Conservation (phyloP, 345 rosid genomes). For the Sapria himalayana region DNA sequence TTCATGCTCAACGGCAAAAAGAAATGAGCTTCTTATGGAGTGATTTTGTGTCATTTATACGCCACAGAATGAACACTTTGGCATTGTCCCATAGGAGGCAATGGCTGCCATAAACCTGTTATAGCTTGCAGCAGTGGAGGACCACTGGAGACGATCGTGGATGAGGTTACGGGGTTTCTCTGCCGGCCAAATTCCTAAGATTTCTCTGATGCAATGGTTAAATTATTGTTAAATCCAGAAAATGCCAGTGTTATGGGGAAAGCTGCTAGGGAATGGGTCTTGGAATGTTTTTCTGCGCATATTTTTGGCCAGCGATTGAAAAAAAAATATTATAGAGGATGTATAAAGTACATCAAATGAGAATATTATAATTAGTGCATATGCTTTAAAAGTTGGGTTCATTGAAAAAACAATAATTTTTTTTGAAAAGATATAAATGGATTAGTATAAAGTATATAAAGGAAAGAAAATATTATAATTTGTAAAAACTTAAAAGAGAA, state of each 20-base stretch:
- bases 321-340: too few species aligned
- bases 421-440: too few species aligned
- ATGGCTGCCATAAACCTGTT: constrained; percentile 89
- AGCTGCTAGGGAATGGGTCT: constrained; percentile 38
- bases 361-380: too few species aligned
- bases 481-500: too few species aligned
- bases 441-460: too few species aligned
- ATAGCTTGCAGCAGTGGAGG: constrained; percentile 92
- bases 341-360: too few species aligned
- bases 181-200: constrained; percentile 43
- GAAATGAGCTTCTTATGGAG: constrained; percentile 55
- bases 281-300: constrained; percentile 38
- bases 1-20: constrained; percentile 73
- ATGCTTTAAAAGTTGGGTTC: too few species aligned
- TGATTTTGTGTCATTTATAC: constrained; percentile 74
- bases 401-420: too few species aligned
- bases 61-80: too few species aligned
- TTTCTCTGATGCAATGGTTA: constrained; percentile 53
- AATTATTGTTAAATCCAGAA: constrained; percentile 31
- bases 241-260: constrained; percentile 47
- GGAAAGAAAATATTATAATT: too few species aligned
- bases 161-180: constrained; percentile 61
- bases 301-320: constrained; percentile 57
- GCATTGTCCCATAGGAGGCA: constrained; percentile 92
- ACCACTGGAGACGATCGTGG: constrained; percentile 58